These are phyloP conservation scores for Buxus sempervirens DNA, from an alignment of 164 flowering plant species.

Conservation along the genomic window DNA sequence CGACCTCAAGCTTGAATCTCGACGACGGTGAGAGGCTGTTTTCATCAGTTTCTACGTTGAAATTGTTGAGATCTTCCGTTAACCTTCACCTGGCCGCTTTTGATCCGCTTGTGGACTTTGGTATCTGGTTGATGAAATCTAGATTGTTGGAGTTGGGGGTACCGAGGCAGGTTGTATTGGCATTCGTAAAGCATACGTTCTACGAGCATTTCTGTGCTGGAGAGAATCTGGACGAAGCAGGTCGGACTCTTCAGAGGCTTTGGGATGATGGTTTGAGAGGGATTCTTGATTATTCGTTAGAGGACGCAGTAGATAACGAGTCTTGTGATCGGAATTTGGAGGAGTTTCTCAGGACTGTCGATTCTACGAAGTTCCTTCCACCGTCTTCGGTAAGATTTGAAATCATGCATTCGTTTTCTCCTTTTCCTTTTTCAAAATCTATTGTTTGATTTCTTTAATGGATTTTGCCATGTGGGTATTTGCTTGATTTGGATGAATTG, in stretches of 20 bases:
- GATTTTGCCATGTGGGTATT: not conserved
- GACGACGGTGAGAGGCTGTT: constrained; percentile 48
- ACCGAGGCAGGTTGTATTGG: constrained; percentile 27
- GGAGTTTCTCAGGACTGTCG: constrained; percentile 48
- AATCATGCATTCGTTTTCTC: not conserved
- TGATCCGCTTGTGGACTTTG: constrained; percentile 63
- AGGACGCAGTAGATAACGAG: constrained; percentile 51
- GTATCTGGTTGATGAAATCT: constrained; percentile 66
- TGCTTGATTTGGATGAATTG: not conserved
- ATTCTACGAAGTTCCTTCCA: constrained; percentile 48
- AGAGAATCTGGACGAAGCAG: constrained; percentile 43
- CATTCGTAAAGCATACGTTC: constrained; percentile 38
- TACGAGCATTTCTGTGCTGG: constrained; percentile 87
- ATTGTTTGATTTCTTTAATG: not conserved
- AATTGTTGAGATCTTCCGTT: constrained; percentile 41
- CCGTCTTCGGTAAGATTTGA: constrained; percentile 53
- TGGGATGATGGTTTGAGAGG: constrained; percentile 53
- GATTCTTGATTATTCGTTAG: constrained; percentile 74
- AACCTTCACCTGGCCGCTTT: constrained; percentile 49
- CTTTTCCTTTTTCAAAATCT: not conserved
- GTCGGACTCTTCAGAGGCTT: constrained; percentile 35
- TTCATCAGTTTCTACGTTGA: constrained; percentile 36
- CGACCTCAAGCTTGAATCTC: constrained; percentile 26
- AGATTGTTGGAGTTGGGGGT: constrained; percentile 33
- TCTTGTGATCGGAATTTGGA: constrained; percentile 62